Evolutionary conservation across 2,329 filamentous ascomycete genomes (phyloP), one percentile per base, ranked within the genome.

Genomic region (Camillea tinctor): DNA sequence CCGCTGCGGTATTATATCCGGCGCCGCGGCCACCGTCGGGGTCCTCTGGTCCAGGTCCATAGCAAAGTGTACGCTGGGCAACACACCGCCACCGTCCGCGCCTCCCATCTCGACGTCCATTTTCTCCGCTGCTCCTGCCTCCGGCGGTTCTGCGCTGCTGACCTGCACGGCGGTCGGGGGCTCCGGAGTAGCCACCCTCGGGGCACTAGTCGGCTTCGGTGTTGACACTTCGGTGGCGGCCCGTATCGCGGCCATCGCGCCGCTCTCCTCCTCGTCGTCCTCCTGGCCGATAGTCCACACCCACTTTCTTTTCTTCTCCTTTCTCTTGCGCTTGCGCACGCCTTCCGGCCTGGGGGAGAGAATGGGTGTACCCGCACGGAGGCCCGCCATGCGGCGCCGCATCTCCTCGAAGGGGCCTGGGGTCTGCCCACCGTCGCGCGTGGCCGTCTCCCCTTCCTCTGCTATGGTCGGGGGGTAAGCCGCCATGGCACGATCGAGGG

Each of bases 321-420:
- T 78, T 30, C 75, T 74, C 70, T 80, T 85, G 9, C 80, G 77
- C 70, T 85, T 87, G n/a, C 80, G 78, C 53, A 83, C 75, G 1
- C 80, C 80, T 0, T 74, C 76, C 4, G 73, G 66, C 1, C 74
- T 69, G 3, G 76, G 72, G 0, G 81, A 78, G 1, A 75, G 77
- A 1, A 76, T 63, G 1, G 78, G 77, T 1, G 78, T 79, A 20
- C 76, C 76, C 0, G 79, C 72, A 7, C 68, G 75, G 53, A 84
- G 71, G 1, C 78, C 76, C 0, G 80, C 82, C 80, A 87, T 82
- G 30, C 83, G 77, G 13, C 84, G 77, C 50, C 83, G 78, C 83
- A 86, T 85, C 64, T 88, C 85, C 68, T 88, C 85, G 60, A 87
- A 87, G 0, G 86, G 84, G 0, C 85, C 85, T 0, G 86, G 85